These are phyloP conservation scores for Tremella yokohamensis DNA, from an alignment of 768 basidiomycete genomes.

Conservation along the genomic window DNA sequence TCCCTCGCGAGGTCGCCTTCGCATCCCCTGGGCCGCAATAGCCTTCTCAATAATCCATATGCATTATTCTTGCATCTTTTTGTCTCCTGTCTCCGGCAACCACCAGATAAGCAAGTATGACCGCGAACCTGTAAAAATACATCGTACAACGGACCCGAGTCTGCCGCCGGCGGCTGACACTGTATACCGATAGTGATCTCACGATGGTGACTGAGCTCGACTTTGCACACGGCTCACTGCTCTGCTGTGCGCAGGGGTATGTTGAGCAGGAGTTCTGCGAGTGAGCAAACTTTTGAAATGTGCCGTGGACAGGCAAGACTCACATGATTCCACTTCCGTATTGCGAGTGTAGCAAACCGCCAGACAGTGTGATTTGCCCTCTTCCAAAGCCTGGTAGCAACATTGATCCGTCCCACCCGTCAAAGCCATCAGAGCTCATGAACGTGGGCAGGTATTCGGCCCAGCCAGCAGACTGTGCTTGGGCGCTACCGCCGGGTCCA, in stretches of 20 bases:
- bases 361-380: constrained; percentile 40
- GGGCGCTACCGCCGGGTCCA: not conserved
- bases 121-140: not conserved
- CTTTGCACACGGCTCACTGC: constrained; percentile 30
- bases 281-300: not conserved
- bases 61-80: not conserved
- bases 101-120: not conserved
- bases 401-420: constrained; percentile 49
- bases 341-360: constrained; percentile 42
- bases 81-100: not conserved
- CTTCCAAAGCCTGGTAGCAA: constrained; percentile 45
- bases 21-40: not conserved
- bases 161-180: not conserved
- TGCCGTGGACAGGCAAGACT: constrained; percentile 17
- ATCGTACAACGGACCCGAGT: not conserved
- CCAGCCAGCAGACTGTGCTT: constrained; percentile 25
- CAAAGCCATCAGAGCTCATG: constrained; percentile 42
- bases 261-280: constrained; percentile 39
- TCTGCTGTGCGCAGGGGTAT: constrained; percentile 37
- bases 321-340: constrained; percentile 47
- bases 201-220: constrained; percentile 29
- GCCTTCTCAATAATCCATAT: constrained; percentile 1
- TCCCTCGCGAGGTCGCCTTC: constrained; percentile 58
- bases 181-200: not conserved
- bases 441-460: constrained; percentile 43